Base-by-base conservation (phyloP, 495 filamentous ascomycete genomes). In the Hyaloscypha variabilis region DNA sequence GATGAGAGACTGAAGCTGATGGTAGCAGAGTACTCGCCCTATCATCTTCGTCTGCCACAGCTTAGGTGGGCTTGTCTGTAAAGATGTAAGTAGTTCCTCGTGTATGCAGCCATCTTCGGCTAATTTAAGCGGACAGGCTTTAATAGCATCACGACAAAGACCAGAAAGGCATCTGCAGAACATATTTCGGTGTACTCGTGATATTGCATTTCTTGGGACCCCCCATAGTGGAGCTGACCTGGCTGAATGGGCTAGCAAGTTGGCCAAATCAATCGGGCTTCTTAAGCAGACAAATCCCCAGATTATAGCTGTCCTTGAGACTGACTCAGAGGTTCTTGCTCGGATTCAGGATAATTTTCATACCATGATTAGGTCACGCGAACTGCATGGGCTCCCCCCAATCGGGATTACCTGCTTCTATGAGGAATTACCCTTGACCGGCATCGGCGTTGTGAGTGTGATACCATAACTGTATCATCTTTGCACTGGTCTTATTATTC, bases 171-270 rank as follows among this genome's bases (percentile, higher is more conserved):
- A 77, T 66, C 70, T 78, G 2, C 62, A 68, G 30, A 65, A 52
- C 10, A 69, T 82, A 8, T 69, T 76, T 31, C 42, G 66, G 13
- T 73, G 17, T 17, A 76, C 75, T n/a, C 63, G 66, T 11, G 77
- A 73, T 8, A 73, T 83, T 36, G 61, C 72, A 8, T 83, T 82
- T 62, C 70, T 82, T 8, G 76, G 78, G 2, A 79, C 78, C 28
- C 79, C 79, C 6, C 79, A 83, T 62, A 64, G 57, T 28, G 77
- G 77, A 1, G 13, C 74, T 36, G 69, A 67, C 25, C 70, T 79
- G n/a, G 79, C 75, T n/a, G 11, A 60, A 23, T 80, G 73, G 73
- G 75, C 67, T 31, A 49, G 62, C 11, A 58, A 21, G 13, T 26
- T 55, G 2, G 53, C 66, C 3, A 62, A 54, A 19, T 63, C 26